phyloP scores from a whole-genome alignment of 2,329 filamentous ascomycete species.

The Scedosporium minutisporum region DNA sequence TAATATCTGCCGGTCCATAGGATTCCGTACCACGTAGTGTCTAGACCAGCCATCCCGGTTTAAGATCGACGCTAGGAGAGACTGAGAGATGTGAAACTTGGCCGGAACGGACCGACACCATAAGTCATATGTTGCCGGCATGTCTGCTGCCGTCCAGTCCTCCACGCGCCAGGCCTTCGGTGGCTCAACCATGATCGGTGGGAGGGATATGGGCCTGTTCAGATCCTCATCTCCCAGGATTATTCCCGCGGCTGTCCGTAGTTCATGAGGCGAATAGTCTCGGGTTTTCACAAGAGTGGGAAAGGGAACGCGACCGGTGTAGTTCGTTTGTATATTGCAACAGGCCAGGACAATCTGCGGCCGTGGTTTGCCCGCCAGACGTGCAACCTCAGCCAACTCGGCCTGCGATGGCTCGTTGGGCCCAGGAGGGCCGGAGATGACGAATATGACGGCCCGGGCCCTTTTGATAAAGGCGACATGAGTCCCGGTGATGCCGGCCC shows the following conservation, averaged over 20 bases:
- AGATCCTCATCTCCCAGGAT: conserved; percentile 31
- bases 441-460: conserved; percentile 50
- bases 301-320: conserved; percentile 30
- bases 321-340: conserved; percentile 31
- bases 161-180: conserved; percentile 31
- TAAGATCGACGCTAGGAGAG: conserved; percentile 35
- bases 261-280: conserved; percentile 35
- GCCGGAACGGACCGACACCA: conserved; percentile 36
- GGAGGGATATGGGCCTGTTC: not conserved
- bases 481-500: conserved; percentile 51
- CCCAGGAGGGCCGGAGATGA: conserved; percentile 42
- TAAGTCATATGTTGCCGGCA: conserved; percentile 31
- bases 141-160: conserved; percentile 28
- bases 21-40: conserved; percentile 47
- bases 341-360: conserved; percentile 45
- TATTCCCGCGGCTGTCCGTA: conserved; percentile 40
- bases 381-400: conserved; percentile 36
- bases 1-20: conserved; percentile 28
- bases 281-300: conserved; percentile 41
- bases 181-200: conserved; percentile 13
- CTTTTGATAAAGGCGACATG: conserved; percentile 54
- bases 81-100: conserved; percentile 34
- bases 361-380: conserved; percentile 33
- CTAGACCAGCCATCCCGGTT: conserved; percentile 45
- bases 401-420: conserved; percentile 41